Base-by-base conservation (phyloP, 768 basidiomycete species). In the Tephrocybe rancida region DNA sequence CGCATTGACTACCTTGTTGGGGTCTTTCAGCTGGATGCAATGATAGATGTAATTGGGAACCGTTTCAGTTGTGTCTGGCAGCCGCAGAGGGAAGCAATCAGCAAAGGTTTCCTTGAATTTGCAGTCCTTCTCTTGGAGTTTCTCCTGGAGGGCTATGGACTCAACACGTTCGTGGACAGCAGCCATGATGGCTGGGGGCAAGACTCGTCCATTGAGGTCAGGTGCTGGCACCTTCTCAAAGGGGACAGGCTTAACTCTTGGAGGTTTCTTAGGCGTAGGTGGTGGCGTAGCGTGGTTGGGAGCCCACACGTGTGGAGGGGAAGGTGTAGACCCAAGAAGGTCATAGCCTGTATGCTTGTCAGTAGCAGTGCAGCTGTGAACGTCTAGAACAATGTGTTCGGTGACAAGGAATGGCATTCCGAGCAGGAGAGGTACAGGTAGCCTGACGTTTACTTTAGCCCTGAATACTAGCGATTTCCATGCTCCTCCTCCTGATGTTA, bases 1-100 rank as follows among this genome's bases (percentile, higher is more conserved):
- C 7, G 30, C 30, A 32, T 32, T 6, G 13, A 32, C 30, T 13
- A 32, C 30, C 30, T 32, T 32, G 30, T 32, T 6, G 30, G 30
- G 30, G 30, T 32, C 30, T 13, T 32, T 32, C 30, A 32, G 13
- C 6, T 13, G 30, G 6, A 32, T 32, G n/a, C n/a, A n/a, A n/a
- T n/a, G n/a, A n/a, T n/a, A n/a, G n/a, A n/a, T n/a, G n/a, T n/a
- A 55, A 0, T 45, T 22, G 0, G 70, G 68, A 0, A 74, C 26
- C 0, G 47, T 13, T 6, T 60, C 42, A 0, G 53, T 56, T 21
- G 52, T 53, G 25, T 53, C 37, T 8, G 52, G 44, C 19, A 71
- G n/a, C n/a, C n/a, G n/a, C 0, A 72, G 11, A 4, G 49, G 49
- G 22, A 56, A 51, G 9, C 22, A 24, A 32, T 56, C 55, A 3